Conservation (phyloP, 768 basidiomycete species). For the Lactifluus rugatus region DNA sequence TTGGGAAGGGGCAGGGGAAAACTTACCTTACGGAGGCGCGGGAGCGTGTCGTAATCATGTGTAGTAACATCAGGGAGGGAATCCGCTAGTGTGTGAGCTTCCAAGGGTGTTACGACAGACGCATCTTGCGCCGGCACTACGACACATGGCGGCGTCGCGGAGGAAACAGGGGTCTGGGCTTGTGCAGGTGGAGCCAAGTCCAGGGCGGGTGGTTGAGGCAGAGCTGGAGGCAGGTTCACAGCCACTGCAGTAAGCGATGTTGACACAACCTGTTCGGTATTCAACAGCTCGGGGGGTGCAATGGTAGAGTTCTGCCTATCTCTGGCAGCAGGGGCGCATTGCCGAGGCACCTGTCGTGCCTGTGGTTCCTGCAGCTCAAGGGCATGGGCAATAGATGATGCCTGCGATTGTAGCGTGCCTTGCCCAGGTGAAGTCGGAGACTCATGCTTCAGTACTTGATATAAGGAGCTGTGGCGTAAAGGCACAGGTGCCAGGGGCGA, state of each 20-base stretch:
- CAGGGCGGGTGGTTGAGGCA: neutral
- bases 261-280: neutral
- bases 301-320: neutral
- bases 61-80: neutral
- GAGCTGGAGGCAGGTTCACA: neutral
- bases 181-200: neutral
- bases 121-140: neutral
- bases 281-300: neutral
- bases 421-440: neutral
- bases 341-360: neutral
- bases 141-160: neutral
- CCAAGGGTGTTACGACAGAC: slow-evolving; percentile 8
- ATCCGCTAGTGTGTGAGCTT: slow-evolving; percentile 9
- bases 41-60: slow-evolving; percentile 14
- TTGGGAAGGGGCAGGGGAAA: neutral
- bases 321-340: neutral
- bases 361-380: slow-evolving; percentile 8
- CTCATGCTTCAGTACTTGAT: slow-evolving; percentile 13
- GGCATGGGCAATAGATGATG: slow-evolving; percentile 10
- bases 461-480: slow-evolving; percentile 13
- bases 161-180: neutral
- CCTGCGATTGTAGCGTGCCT: neutral
- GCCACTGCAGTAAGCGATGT: neutral
- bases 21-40: slow-evolving; percentile 15
- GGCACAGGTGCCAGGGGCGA: slow-evolving; percentile 16